A percentile compares a stretch with the other conserved stretches of the same genome.
Evolutionary conservation across 352 stramenopile species (phyloP).

Genomic region (Globisporangium ultimum): DNA sequence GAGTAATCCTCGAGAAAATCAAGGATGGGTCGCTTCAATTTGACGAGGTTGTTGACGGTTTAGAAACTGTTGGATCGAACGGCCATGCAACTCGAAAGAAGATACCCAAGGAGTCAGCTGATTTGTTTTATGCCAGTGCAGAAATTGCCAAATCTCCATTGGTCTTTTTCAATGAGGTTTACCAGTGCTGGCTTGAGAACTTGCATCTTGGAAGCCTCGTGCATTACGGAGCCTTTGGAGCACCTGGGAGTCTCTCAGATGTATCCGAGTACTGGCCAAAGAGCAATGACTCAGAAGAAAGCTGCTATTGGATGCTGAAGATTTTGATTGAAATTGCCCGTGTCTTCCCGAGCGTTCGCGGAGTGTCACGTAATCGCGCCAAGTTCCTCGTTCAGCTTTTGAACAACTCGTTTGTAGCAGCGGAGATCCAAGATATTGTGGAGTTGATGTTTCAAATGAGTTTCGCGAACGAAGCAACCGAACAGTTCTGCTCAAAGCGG

Average conservation of each 20-base stretch:
- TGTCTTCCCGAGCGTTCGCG: constrained; percentile 52
- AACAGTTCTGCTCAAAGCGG: constrained; percentile 48
- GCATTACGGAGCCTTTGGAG: constrained; percentile 28
- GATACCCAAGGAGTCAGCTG: constrained; percentile 21
- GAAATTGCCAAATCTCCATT: constrained; percentile 60
- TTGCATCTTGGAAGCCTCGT: constrained; percentile 43
- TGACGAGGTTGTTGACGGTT: constrained; percentile 39
- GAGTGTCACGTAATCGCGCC: constrained; percentile 39
- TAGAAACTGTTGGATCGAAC: constrained; percentile 25
- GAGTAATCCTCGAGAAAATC: constrained; percentile 65
- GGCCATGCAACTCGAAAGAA: constrained; percentile 41
- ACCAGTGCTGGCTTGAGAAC: constrained; percentile 80
- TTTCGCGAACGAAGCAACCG: constrained; percentile 28
- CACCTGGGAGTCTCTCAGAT: constrained; percentile 24
- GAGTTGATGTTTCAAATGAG: constrained; percentile 61
- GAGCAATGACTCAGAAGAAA: constrained; percentile 29
- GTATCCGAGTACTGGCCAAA: constrained; percentile 1
- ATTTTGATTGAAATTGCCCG: constrained; percentile 60
- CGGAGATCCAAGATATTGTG: constrained; percentile 62
- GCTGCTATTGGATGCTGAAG: constrained; percentile 61
- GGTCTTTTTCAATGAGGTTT: constrained; percentile 75
- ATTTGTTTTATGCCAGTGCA: constrained; percentile 61
- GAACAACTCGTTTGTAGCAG: constrained; percentile 42
- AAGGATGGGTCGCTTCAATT: constrained; percentile 68
- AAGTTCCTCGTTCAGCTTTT: constrained; percentile 51